Base-by-base conservation (phyloP, 345 rosid genomes). In the Aurinia saxatilis region DNA sequence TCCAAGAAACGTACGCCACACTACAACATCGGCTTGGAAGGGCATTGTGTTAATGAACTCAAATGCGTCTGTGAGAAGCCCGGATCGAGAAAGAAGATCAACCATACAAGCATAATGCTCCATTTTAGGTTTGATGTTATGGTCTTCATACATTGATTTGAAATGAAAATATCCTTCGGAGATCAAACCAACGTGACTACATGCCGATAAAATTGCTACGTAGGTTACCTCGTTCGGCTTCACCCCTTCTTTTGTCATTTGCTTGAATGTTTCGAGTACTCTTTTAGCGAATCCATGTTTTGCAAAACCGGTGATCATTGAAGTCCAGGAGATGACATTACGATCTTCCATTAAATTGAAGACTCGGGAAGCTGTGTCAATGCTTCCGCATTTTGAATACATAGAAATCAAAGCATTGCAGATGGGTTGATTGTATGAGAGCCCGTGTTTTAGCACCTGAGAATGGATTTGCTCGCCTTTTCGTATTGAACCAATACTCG, bases 41-140 rank as follows among this genome's bases (percentile, higher is more conserved):
- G 90, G 86, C 88, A 88, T 82, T 2, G 72, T 53, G 61, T 70
- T 65, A n/a, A 88, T 76, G 63, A 85, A 76, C 47, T 78, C 82
- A 51, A 80, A 38, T 14, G 96, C 84, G 44, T 88, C 88, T 1
- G 25, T 8, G 17, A 83, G 84, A 9, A 61, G 74, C 13, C 92
- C 88, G 0, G 88, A 71, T 50, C 90, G 78, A 16, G 88, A 79
- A 33, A 85, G 54, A 58, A 88, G 77, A 79, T 88, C 96, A 59
- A 85, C 90, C 86, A 88, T 82, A 54, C 96, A 85, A 10, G 90
- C 85, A 62, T 88, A 83, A 42, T 85, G 96, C 51, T 85, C 93
- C 85, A 82, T 79, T 73, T 64, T 76, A 3, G 88, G 92, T 48
- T 65, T 76, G 71, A 88, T 75, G 16, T 84, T 77, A 12, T 85